A percentile compares a stretch with the other conserved stretches of the same genome.
Conservation (phyloP, 345 rosid species). For the Geranium rotundifolium region DNA sequence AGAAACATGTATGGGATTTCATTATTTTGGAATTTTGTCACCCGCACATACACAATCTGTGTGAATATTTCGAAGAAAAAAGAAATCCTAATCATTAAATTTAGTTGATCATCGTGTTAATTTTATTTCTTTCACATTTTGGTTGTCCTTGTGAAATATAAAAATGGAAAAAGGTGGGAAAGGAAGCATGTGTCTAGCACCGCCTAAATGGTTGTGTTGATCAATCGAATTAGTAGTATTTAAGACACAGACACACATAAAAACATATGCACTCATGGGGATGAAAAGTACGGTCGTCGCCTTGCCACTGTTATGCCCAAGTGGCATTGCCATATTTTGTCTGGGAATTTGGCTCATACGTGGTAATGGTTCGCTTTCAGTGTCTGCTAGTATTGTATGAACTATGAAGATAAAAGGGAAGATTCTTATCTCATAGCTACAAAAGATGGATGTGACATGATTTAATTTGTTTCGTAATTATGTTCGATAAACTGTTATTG, state of each 20-base stretch:
- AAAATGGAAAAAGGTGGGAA: not conserved
- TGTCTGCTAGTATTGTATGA: not conserved
- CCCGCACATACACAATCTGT: not conserved
- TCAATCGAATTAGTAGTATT: not conserved
- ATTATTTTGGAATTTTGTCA: not conserved
- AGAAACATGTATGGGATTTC: not conserved
- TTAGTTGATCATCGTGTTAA: too few species aligned
- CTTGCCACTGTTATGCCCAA: too few species aligned
- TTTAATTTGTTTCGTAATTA: not conserved
- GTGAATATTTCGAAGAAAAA: too few species aligned
- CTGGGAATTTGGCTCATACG: not conserved
- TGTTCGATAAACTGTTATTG: not conserved
- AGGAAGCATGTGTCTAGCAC: not conserved
- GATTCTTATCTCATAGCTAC: not conserved
- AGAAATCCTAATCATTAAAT: too few species aligned
- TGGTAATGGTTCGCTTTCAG: not conserved
- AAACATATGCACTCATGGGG: not conserved
- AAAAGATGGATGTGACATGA: not conserved
- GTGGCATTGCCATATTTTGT: not conserved
- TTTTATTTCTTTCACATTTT: too few species aligned
- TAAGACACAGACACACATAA: not conserved
- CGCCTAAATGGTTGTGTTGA: too few species aligned
- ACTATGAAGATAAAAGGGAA: not conserved
- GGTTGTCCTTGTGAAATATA: not conserved
- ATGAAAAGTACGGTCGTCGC: not conserved